Evolutionary conservation across 495 filamentous ascomycete species (phyloP).

Genomic region (Podospora fimiseda): DNA sequence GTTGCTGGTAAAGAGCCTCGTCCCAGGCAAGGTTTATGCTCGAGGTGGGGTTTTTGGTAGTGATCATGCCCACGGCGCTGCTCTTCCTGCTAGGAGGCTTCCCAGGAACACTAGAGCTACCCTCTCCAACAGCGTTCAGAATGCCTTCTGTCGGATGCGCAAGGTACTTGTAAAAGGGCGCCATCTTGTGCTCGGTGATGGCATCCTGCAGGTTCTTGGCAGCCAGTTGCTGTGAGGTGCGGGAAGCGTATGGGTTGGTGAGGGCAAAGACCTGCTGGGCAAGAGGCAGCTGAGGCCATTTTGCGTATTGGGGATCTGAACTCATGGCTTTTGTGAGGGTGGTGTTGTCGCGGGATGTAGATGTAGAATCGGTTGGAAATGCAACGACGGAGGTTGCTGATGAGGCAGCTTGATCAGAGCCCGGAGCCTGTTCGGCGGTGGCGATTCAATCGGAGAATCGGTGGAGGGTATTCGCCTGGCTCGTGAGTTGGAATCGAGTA

Average conservation of each 20-base stretch:
- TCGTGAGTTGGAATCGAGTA: not conserved
- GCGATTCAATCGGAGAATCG: not conserved
- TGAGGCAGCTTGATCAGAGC: not conserved
- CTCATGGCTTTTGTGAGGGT: constrained; percentile 60
- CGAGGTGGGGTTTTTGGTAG: constrained; percentile 54
- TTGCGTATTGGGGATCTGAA: constrained; percentile 92
- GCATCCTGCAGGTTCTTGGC: constrained; percentile 85
- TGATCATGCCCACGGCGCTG: constrained; percentile 63
- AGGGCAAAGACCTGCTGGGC: constrained; percentile 96
- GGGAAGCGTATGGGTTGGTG: constrained; percentile 75
- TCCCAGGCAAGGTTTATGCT: constrained; percentile 80
- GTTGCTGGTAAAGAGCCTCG: constrained; percentile 74
- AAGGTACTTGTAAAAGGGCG: constrained; percentile 89
- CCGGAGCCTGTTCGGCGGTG: not conserved
- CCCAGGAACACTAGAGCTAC: constrained; percentile 45
- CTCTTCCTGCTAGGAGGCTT: constrained; percentile 49
- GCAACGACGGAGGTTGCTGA: not conserved
- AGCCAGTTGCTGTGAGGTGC: constrained; percentile 60
- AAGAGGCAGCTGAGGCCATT: constrained; percentile 85
- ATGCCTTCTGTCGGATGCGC: constrained; percentile 92
- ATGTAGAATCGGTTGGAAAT: constrained; percentile 1
- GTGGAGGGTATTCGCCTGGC: not conserved
- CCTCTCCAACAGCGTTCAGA: constrained; percentile 71
- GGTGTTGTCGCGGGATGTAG: not conserved
- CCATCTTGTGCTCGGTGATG: constrained; percentile 91